Evolutionary conservation across 2,329 filamentous ascomycete genomes (phyloP).

Genomic region (Colletotrichum theobromicola): DNA sequence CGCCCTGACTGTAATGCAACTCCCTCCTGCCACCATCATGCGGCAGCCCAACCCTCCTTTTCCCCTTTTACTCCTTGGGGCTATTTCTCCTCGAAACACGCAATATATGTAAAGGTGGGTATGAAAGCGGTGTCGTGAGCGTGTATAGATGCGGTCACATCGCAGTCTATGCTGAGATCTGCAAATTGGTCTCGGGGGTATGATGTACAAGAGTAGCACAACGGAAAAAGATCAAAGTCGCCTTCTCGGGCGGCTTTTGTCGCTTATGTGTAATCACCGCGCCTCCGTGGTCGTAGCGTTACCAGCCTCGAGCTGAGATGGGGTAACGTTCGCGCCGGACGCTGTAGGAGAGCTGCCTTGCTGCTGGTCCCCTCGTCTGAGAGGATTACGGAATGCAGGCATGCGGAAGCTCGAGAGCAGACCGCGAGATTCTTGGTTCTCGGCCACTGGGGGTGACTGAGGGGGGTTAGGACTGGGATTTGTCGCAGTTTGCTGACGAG

Average conservation of each 20-base stretch:
- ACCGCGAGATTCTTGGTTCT: constrained; percentile 18
- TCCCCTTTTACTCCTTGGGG: background rate
- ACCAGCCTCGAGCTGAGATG: constrained; percentile 53
- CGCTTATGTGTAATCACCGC: background rate
- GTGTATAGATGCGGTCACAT: constrained; percentile 6
- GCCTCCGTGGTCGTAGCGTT: constrained; percentile 16
- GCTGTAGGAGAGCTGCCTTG: constrained; percentile 23
- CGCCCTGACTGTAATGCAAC: background rate
- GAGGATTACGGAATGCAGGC: constrained; percentile 25
- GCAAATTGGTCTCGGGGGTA: constrained; percentile 15
- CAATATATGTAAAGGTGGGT: constrained; percentile 15
- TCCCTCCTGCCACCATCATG: background rate
- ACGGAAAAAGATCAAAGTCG: constrained; percentile 8
- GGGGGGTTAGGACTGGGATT: background rate
- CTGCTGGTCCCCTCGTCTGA: constrained; percentile 22
- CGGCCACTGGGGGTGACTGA: background rate
- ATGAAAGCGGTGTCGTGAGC: constrained; percentile 17
- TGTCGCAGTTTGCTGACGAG: constrained; percentile 4
- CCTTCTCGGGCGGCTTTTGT: background rate
- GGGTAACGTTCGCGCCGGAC: constrained; percentile 40
- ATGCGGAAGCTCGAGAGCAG: constrained; percentile 19
- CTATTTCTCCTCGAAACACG: background rate
- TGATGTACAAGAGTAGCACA: constrained; percentile 21
- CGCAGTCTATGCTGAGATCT: constrained; percentile 18
- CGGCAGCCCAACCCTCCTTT: background rate